Conservation (phyloP, 2,329 filamentous ascomycete genomes). For the Sphaerulina populicola region DNA sequence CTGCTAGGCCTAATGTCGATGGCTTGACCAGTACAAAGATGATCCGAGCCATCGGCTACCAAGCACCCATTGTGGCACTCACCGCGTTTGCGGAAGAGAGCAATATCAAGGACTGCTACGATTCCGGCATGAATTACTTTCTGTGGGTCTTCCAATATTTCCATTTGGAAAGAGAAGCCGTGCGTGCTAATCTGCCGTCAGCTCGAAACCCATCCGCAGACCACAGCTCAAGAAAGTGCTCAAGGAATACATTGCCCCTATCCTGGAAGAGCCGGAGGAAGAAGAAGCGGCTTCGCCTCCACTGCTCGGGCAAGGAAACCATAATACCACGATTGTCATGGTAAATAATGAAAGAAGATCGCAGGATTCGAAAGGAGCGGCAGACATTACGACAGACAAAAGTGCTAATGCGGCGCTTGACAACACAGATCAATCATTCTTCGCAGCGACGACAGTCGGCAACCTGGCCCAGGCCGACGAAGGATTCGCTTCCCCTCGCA, state of each 20-base stretch:
- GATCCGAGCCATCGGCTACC: slow-evolving; percentile 80
- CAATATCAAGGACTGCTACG: slow-evolving; percentile 58
- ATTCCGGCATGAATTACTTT: slow-evolving; percentile 89
- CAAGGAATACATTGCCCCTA: slow-evolving; percentile 57
- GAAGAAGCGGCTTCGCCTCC: slow-evolving; percentile 2
- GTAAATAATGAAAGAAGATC: slow-evolving; percentile 3
- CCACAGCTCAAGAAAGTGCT: slow-evolving; percentile 79
- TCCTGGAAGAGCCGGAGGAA: slow-evolving; percentile 19
- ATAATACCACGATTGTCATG: slow-evolving; percentile 16
- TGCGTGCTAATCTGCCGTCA: too few species aligned
- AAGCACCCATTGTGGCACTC: slow-evolving; percentile 81
- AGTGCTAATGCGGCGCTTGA: slow-evolving; percentile 1
- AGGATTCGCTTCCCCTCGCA: neutral
- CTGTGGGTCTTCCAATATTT: slow-evolving; percentile 37
- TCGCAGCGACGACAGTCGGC: neutral
- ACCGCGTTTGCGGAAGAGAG: slow-evolving; percentile 87
- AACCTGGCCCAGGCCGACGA: neutral
- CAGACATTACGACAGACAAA: slow-evolving; percentile 1
- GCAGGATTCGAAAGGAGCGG: neutral
- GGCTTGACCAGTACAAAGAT: slow-evolving; percentile 77
- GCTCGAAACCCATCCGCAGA: slow-evolving; percentile 59
- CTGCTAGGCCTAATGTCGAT: slow-evolving; percentile 55
- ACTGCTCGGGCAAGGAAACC: slow-evolving; percentile 4
- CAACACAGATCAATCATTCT: slow-evolving; percentile 1
- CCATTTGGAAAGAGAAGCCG: neutral